A percentile compares a stretch with the other conserved stretches of the same genome.
These are phyloP conservation scores for Kregervanrija fluxuum DNA, from an alignment of 805 yeast genomes.

Conservation along the genomic window DNA sequence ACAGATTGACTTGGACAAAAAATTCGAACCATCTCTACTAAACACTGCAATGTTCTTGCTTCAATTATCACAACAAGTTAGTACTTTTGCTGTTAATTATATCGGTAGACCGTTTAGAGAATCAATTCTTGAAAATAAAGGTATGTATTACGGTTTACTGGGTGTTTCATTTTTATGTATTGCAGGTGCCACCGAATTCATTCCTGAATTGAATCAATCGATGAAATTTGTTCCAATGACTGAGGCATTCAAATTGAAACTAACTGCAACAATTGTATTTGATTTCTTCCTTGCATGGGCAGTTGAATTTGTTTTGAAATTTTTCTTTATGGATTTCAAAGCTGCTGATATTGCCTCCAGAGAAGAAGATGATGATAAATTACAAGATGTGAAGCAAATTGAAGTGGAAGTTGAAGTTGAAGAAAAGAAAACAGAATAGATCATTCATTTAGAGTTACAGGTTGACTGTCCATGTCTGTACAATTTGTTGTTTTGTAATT, in stretches of 20 bases:
- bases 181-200: slow-evolving; percentile 87
- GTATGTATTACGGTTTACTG: slow-evolving; percentile 91
- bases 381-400: neutral
- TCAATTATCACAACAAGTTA: slow-evolving; percentile 92
- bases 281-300: slow-evolving; percentile 75
- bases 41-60: slow-evolving; percentile 94
- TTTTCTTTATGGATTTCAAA: slow-evolving; percentile 80
- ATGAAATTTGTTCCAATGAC: slow-evolving; percentile 89
- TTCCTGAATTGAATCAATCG: slow-evolving; percentile 90
- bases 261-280: slow-evolving; percentile 62
- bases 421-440: slow-evolving; percentile 6
- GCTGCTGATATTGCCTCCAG: slow-evolving; percentile 82
- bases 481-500: too few relatives aligned
- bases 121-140: slow-evolving; percentile 81
- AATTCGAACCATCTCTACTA: slow-evolving; percentile 79
- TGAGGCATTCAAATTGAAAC: slow-evolving; percentile 61
- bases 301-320: slow-evolving; percentile 75
- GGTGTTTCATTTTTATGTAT: slow-evolving; percentile 88
- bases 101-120: slow-evolving; percentile 97
- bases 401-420: neutral
- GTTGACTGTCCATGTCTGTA: too few relatives aligned
- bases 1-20: slow-evolving; percentile 81
- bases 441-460: neutral
- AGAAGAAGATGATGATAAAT: slow-evolving; percentile 16
- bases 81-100: slow-evolving; percentile 96